A percentile compares a stretch with the other conserved stretches of the same genome.
Conservation (phyloP, 148 eudicot species). For the Heliamphora exappendiculata region DNA sequence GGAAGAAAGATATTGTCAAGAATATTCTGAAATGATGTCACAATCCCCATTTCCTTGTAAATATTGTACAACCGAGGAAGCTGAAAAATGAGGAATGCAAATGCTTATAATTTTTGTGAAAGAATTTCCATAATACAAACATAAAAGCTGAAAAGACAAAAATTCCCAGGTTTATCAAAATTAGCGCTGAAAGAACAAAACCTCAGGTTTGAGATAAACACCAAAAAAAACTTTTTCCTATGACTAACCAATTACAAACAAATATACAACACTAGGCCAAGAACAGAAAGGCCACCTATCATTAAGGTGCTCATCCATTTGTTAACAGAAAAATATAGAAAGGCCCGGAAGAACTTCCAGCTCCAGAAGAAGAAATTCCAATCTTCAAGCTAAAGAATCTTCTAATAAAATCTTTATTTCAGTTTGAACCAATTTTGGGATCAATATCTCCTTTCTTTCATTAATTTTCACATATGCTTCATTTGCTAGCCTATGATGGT, state of each 20-base stretch:
- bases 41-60: conserved; percentile 98
- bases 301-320: background rate
- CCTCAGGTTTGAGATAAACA: background rate
- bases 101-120: conserved; percentile 1
- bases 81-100: conserved; percentile 32
- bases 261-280: background rate
- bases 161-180: background rate
- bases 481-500: background rate
- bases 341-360: no score
- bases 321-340: background rate
- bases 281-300: background rate
- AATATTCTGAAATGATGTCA: conserved; percentile 89
- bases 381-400: background rate
- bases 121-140: background rate
- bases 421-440: background rate
- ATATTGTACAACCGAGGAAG: conserved; percentile 90
- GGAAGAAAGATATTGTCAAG: conserved; percentile 98
- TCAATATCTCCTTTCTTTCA: background rate
- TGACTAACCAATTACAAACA: background rate
- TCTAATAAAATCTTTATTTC: background rate
- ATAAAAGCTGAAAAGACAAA: background rate
- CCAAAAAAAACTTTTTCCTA: background rate
- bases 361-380: background rate
- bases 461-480: background rate
- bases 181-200: background rate